These are phyloP conservation scores for Colletotrichum truncatum DNA, from an alignment of 2,329 filamentous ascomycete species.

Conservation along the genomic window DNA sequence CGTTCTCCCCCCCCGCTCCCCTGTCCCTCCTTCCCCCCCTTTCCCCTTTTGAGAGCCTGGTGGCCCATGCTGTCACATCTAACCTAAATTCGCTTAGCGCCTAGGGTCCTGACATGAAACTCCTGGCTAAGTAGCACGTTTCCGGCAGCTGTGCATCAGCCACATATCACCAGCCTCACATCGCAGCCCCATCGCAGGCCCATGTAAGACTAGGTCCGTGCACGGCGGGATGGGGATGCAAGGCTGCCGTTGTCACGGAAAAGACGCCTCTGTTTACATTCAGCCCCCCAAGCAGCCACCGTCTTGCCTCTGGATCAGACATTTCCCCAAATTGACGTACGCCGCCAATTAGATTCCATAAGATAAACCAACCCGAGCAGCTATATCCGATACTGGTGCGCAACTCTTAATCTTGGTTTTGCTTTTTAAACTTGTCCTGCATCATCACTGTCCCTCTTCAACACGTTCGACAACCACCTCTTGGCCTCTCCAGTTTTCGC, in stretches of 20 bases:
- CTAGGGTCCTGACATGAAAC: slow-evolving; percentile 29
- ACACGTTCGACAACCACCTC: not conserved
- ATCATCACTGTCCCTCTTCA: not conserved
- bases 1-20: slow-evolving; percentile 14
- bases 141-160: not conserved
- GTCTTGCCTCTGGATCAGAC: slow-evolving; percentile 11
- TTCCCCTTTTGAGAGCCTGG: slow-evolving; percentile 17
- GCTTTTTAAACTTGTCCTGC: not conserved
- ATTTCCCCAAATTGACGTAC: not conserved
- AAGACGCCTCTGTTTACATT: slow-evolving; percentile 30
- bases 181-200: slow-evolving; percentile 27
- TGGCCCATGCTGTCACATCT: slow-evolving; percentile 20
- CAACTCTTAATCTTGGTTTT: not conserved
- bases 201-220: not conserved
- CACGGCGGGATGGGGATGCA: slow-evolving; percentile 25
- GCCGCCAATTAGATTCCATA: not conserved
- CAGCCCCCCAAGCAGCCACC: not conserved
- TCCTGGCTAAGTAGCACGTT: not conserved
- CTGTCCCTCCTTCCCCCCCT: slow-evolving; percentile 13
- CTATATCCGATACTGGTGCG: not conserved
- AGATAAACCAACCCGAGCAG: not conserved
- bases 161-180: slow-evolving; percentile 23
- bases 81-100: slow-evolving; percentile 29
- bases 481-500: slow-evolving; percentile 23
- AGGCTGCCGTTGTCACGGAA: slow-evolving; percentile 38